These are phyloP conservation scores for Sphaerulina vaccinii DNA, from an alignment of 2,329 filamentous ascomycete genomes.

Conservation along the genomic window DNA sequence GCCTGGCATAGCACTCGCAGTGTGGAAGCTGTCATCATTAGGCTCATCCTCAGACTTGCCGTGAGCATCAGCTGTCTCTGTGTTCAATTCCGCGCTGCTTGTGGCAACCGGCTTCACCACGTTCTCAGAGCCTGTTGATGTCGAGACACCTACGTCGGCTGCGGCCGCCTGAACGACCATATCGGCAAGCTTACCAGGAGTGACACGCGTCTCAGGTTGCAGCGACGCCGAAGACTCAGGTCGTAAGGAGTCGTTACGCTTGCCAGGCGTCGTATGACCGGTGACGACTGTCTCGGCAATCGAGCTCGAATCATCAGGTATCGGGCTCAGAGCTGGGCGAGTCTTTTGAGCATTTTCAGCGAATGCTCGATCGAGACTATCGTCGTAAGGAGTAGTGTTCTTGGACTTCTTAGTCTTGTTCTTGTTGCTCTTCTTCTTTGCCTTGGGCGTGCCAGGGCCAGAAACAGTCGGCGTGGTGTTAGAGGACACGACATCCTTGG, in stretches of 20 bases:
- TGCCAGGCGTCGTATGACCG: slow-evolving; percentile 2
- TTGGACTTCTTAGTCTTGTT: slow-evolving; percentile 23
- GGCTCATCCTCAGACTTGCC: slow-evolving; percentile 27
- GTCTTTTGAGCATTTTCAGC: slow-evolving; percentile 11
- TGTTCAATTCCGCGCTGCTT: background rate
- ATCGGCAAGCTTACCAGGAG: background rate
- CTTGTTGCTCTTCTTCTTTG: slow-evolving; percentile 16
- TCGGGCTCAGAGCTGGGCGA: background rate
- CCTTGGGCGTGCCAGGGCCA: slow-evolving; percentile 23
- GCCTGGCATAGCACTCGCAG: slow-evolving; percentile 30
- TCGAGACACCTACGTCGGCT: background rate
- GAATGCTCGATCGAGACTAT: background rate
- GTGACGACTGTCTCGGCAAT: slow-evolving; percentile 3
- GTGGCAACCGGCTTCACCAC: background rate
- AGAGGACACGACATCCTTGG: slow-evolving; percentile 4
- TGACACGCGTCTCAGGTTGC: background rate
- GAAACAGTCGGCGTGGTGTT: slow-evolving; percentile 24
- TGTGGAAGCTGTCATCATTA: slow-evolving; percentile 37
- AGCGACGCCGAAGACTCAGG: background rate
- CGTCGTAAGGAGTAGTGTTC: slow-evolving; percentile 19
- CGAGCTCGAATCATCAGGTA: slow-evolving; percentile 8
- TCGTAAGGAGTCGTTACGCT: slow-evolving; percentile 7
- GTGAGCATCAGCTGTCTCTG: background rate
- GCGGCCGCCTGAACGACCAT: background rate
- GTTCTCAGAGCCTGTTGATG: slow-evolving; percentile 1